Conservation (phyloP, 2,329 filamentous ascomycete species). For the Lecanicillium sp. region DNA sequence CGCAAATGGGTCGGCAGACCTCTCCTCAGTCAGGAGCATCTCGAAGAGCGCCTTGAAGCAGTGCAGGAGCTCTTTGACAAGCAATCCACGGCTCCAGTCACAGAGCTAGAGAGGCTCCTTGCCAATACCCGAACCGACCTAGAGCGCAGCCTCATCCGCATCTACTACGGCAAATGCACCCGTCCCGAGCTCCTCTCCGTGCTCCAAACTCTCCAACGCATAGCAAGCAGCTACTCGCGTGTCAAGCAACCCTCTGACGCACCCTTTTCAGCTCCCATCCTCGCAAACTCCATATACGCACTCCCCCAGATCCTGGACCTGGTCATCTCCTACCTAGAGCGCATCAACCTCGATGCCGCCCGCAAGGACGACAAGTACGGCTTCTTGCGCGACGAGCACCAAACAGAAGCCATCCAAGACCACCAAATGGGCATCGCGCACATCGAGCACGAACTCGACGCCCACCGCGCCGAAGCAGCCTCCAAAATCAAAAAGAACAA, state of each 20-base stretch:
- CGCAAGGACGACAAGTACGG: constrained; percentile 84
- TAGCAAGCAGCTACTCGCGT: constrained; percentile 66
- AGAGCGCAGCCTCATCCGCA: constrained; percentile 85
- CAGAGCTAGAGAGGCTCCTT: constrained; percentile 66
- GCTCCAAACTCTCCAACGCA: constrained; percentile 75
- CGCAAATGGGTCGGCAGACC: constrained; percentile 94
- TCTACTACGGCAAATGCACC: constrained; percentile 95
- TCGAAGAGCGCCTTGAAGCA: constrained; percentile 73
- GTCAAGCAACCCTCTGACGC: constrained; percentile 57
- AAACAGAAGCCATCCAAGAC: constrained; percentile 81
- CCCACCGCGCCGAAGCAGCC: constrained; percentile 64
- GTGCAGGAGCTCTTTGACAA: constrained; percentile 77
- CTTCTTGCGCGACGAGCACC: constrained; percentile 82
- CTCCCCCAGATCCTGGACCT: constrained; percentile 69
- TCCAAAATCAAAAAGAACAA: constrained; percentile 61
- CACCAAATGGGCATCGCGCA: constrained; percentile 87
- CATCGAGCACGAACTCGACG: constrained; percentile 80
- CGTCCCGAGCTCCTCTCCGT: constrained; percentile 79
- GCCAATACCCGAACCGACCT: constrained; percentile 69
- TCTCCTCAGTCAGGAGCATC: constrained; percentile 62
- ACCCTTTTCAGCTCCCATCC: constrained; percentile 62
- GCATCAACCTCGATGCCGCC: constrained; percentile 77
- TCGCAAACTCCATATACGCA: constrained; percentile 63
- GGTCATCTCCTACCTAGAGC: constrained; percentile 68
- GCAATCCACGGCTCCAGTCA: constrained; percentile 56